These are phyloP conservation scores for Boletus pseudopeckii DNA, from an alignment of 768 basidiomycete species.

Conservation along the genomic window DNA sequence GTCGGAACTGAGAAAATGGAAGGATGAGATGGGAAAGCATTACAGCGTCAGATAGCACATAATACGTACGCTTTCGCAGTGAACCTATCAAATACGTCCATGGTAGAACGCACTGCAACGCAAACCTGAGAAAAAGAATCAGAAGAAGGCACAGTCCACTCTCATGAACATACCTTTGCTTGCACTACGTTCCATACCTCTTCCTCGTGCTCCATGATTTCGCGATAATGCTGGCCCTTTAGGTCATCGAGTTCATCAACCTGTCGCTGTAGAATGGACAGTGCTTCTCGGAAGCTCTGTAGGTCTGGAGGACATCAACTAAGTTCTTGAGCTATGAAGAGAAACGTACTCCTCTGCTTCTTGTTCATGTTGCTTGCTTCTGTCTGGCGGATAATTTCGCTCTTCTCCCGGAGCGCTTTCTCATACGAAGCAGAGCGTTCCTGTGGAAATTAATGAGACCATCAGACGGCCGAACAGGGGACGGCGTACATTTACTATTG, in stretches of 20 bases:
- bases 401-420: slow-evolving; percentile 76
- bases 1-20: slow-evolving; percentile 56
- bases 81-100: slow-evolving; percentile 89
- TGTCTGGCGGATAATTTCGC: slow-evolving; percentile 77
- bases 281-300: slow-evolving; percentile 81
- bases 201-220: slow-evolving; percentile 89
- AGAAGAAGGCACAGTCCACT: slow-evolving; percentile 3
- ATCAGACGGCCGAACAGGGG: neutral
- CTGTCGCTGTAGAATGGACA: slow-evolving; percentile 77
- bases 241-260: slow-evolving; percentile 89
- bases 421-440: slow-evolving; percentile 87
- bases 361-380: slow-evolving; percentile 82
- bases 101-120: slow-evolving; percentile 80
- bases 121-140: slow-evolving; percentile 50
- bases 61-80: slow-evolving; percentile 78
- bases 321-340: slow-evolving; percentile 6
- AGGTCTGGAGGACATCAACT: slow-evolving; percentile 54
- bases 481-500: slow-evolving; percentile 59
- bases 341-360: slow-evolving; percentile 74
- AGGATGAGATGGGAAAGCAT: slow-evolving; percentile 8
- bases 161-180: slow-evolving; percentile 55
- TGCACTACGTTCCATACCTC: slow-evolving; percentile 94
- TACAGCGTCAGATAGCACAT: slow-evolving; percentile 2
- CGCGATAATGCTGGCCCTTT: slow-evolving; percentile 80
- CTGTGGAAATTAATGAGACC: slow-evolving; percentile 35